These are phyloP conservation scores for Dentipellis fragilis DNA, from an alignment of 768 basidiomycete species.

Conservation along the genomic window DNA sequence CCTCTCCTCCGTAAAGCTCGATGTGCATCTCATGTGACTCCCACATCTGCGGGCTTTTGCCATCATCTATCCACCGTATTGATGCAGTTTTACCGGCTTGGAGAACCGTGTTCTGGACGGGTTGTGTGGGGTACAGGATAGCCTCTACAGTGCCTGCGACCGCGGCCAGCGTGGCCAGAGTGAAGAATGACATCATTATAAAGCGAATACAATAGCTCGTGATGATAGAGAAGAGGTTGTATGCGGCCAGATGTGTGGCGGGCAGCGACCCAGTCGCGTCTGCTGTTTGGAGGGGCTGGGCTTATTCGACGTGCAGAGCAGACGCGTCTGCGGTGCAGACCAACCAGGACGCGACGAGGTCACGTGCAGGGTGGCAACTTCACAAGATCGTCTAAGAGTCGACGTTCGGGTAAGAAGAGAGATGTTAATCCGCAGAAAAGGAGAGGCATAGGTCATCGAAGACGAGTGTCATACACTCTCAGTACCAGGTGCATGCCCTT, in stretches of 20 bases:
- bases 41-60: not conserved
- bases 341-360: not conserved
- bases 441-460: not conserved
- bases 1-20: not conserved
- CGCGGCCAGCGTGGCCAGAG: not conserved
- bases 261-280: slow-evolving; percentile 1
- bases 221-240: not conserved
- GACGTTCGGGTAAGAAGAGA: not conserved
- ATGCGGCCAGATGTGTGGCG: not conserved
- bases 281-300: not conserved
- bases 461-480: slow-evolving; percentile 8
- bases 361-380: not conserved
- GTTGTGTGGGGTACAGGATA: not conserved
- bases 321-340: not conserved
- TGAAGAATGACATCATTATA: not conserved
- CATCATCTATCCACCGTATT: slow-evolving; percentile 2
- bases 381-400: not conserved
- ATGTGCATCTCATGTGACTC: not conserved
- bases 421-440: not conserved
- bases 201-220: not conserved
- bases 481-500: slow-evolving; percentile 5
- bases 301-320: not conserved
- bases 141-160: not conserved
- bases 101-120: slow-evolving; percentile 3
- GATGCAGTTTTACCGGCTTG: not conserved